Evolutionary conservation across 176 grass and related monocot genomes (phyloP).

Genomic region (Miscanthus lutarioriparius): DNA sequence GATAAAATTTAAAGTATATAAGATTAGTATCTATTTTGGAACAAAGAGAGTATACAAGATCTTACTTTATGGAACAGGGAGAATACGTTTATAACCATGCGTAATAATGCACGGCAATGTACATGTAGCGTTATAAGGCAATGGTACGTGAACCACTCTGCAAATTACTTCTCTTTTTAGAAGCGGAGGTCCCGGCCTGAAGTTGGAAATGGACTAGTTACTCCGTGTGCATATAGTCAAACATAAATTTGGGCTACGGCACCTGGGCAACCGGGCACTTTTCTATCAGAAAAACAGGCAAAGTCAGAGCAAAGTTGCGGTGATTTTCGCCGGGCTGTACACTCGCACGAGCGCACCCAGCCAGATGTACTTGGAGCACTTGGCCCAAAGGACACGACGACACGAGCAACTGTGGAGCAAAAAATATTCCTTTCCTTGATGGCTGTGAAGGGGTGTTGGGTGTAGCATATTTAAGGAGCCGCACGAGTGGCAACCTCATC

Average conservation of each 20-base stretch:
- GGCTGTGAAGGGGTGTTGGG: neutral
- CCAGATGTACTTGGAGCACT: conserved; percentile 25
- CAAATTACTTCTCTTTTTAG: no score
- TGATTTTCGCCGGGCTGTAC: neutral
- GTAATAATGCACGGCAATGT: no score
- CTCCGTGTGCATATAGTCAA: neutral
- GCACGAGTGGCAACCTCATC: conserved; percentile 53
- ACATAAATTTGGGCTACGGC: neutral
- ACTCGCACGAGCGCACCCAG: neutral
- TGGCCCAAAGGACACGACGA: conserved; percentile 9
- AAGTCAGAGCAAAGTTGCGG: conserved; percentile 31
- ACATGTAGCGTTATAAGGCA: no score
- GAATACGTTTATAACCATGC: no score
- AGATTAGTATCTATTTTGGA: no score
- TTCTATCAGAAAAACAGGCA: neutral
- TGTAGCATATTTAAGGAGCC: conserved; percentile 54
- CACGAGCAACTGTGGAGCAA: conserved; percentile 26
- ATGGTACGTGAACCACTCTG: no score
- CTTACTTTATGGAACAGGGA: no score
- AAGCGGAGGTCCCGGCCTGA: no score
- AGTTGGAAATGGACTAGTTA: no score
- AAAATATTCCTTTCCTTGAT: conserved; percentile 34
- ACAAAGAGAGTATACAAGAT: no score
- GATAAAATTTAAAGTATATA: no score
- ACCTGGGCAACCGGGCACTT: conserved; percentile 1